Conservation (phyloP, 495 filamentous ascomycete genomes). For the Hyaloscypha hepaticicola region DNA sequence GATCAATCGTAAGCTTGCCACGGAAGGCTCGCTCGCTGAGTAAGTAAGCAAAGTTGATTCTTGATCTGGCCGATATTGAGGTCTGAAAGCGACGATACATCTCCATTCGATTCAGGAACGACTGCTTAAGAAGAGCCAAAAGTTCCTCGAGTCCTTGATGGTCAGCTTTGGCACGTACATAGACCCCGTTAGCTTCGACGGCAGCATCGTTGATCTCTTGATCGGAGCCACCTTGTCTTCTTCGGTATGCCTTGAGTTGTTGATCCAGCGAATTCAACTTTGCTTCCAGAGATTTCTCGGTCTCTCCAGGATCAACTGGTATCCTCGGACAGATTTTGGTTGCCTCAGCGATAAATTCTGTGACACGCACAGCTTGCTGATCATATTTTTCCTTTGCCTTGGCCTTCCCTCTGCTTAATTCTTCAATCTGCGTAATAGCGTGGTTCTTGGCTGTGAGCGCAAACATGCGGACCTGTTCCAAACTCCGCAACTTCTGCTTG, state of each 20-base stretch:
- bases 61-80: conserved; percentile 78
- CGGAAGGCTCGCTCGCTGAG: conserved; percentile 87
- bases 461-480: conserved; percentile 49
- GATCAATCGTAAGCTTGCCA: conserved; percentile 75
- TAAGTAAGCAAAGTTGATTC: conserved; percentile 82
- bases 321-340: conserved; percentile 57
- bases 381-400: conserved; percentile 47
- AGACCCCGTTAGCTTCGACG: conserved; percentile 33
- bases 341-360: conserved; percentile 59
- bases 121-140: conserved; percentile 57
- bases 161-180: conserved; percentile 45
- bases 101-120: conserved; percentile 66
- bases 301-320: conserved; percentile 67
- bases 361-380: conserved; percentile 45
- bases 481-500: conserved; percentile 53
- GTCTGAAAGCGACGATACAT: conserved; percentile 80
- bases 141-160: conserved; percentile 51
- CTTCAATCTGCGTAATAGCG: conserved; percentile 52
- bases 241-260: conserved; percentile 46
- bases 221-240: conserved; percentile 57
- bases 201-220: conserved; percentile 40
- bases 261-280: conserved; percentile 59
- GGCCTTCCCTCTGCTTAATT: conserved; percentile 47
- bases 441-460: conserved; percentile 66
- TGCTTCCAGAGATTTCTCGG: conserved; percentile 56